These are phyloP conservation scores for Microcos paniculata DNA, from an alignment of 345 rosid species.

Conservation along the genomic window DNA sequence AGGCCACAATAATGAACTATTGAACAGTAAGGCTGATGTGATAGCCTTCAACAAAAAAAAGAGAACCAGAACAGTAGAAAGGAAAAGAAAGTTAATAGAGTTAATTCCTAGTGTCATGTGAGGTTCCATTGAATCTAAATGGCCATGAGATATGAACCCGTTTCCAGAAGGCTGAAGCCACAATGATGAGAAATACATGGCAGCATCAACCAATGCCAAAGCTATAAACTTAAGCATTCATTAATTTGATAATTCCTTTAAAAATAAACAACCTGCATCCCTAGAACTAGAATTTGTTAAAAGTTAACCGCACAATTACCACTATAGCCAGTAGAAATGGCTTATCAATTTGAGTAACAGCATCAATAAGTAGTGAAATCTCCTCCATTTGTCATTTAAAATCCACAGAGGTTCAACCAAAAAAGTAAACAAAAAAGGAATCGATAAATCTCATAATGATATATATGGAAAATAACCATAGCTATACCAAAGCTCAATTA, in stretches of 20 bases:
- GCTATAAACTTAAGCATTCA: constrained; percentile 3
- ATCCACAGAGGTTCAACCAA: constrained; percentile 37
- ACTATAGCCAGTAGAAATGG: constrained; percentile 96
- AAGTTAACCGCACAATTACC: constrained; percentile 99
- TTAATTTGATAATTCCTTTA: constrained; percentile 14
- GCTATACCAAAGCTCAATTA: constrained; percentile 50
- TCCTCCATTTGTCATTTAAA: constrained; percentile 81
- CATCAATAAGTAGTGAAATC: constrained; percentile 86
- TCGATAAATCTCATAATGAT: constrained; percentile 22
- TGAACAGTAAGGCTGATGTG: neutral
- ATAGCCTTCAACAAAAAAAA: neutral
- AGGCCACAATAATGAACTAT: neutral
- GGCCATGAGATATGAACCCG: neutral
- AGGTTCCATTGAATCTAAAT: neutral
- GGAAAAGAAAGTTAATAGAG: neutral
- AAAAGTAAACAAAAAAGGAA: constrained; percentile 25
- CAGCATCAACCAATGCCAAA: neutral
- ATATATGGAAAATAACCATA: constrained; percentile 37
- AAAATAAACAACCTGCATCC: constrained; percentile 80
- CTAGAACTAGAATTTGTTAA: constrained; percentile 95
- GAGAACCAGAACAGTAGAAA: neutral
- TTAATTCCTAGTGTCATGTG: neutral
- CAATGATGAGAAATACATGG: neutral
- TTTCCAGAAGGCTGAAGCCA: neutral
- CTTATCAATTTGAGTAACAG: constrained; percentile 85